phyloP scores from a whole-genome alignment of 2,329 filamentous ascomycete species.

The Myriangium duriaei region DNA sequence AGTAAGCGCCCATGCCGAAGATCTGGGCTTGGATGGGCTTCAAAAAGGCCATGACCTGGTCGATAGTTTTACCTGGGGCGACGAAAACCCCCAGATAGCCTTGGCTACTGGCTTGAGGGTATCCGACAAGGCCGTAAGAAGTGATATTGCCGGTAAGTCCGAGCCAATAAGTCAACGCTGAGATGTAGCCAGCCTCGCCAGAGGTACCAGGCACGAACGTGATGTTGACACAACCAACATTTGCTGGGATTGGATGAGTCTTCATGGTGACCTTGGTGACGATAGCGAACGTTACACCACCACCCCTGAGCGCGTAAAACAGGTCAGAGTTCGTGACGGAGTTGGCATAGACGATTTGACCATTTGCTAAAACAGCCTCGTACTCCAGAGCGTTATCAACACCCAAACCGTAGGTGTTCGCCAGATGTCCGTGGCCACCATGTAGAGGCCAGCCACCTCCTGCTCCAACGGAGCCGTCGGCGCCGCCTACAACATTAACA shows the following conservation, averaged over 20 bases:
- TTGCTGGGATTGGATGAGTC: conserved; percentile 1
- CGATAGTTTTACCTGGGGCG: conserved; percentile 6
- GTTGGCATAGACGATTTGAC: conserved; percentile 16
- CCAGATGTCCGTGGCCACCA: conserved; percentile 16
- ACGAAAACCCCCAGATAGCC: conserved; percentile 4
- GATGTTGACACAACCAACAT: conserved; percentile 18
- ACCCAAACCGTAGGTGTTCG: conserved; percentile 16
- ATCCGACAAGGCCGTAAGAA: conserved; percentile 5
- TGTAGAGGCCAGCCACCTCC: conserved; percentile 17
- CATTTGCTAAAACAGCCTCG: conserved; percentile 15
- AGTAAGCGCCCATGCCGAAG: conserved; percentile 39
- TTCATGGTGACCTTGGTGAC: conserved; percentile 9
- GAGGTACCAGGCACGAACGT: conserved; percentile 5
- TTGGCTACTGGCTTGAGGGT: conserved; percentile 3
- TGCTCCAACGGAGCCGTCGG: conserved; percentile 14
- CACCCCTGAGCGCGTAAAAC: conserved; percentile 15
- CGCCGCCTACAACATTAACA: conserved; percentile 9
- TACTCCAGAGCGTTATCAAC: conserved; percentile 18
- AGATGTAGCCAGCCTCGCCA: conserved; percentile 3
- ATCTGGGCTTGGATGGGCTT: conserved; percentile 17
- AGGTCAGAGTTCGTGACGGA: conserved; percentile 12
- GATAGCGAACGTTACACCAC: conserved; percentile 12
- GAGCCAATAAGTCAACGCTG: conserved; percentile 2
- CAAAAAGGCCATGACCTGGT: conserved; percentile 5
- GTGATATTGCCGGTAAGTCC: conserved; percentile 2